Conservation (phyloP, 306 rosid species). For the Cicer judaicum region DNA sequence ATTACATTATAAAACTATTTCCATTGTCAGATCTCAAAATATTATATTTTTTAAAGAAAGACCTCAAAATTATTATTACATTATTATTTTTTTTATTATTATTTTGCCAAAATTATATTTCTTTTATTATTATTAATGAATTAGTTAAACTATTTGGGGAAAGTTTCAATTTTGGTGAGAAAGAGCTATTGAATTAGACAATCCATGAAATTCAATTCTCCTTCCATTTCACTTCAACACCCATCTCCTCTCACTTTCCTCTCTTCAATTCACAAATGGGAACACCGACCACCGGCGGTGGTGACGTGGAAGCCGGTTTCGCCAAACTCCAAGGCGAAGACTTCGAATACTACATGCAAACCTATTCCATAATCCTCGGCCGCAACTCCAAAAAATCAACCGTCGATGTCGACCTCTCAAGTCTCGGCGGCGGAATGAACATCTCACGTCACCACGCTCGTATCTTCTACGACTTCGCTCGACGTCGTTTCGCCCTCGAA, state of each 20-base stretch:
- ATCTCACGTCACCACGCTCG: conserved; percentile 98
- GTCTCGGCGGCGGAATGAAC: conserved; percentile 99
- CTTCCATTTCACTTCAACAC: neutral
- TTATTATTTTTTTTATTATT: no score
- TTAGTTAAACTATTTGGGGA: neutral
- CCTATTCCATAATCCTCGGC: conserved; percentile 94
- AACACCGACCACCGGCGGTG: conserved; percentile 55
- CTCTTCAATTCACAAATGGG: conserved; percentile 38
- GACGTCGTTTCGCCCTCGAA: conserved; percentile 96
- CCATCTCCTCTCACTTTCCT: neutral
- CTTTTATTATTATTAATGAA: no score
- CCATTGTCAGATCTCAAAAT: no score
- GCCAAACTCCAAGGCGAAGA: conserved; percentile 98
- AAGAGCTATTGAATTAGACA: neutral
- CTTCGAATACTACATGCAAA: conserved; percentile 99
- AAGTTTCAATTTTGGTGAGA: neutral
- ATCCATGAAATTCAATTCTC: neutral
- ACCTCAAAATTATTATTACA: no score
- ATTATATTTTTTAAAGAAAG: no score
- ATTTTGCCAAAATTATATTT: no score
- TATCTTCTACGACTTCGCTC: conserved; percentile 93
- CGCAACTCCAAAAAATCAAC: conserved; percentile 96
- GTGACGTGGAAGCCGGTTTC: conserved; percentile 97
- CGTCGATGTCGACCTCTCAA: conserved; percentile 95
- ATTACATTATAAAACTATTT: no score